Base-by-base conservation (phyloP, 164 flowering plant genomes). In the Liriodendron chinense region DNA sequence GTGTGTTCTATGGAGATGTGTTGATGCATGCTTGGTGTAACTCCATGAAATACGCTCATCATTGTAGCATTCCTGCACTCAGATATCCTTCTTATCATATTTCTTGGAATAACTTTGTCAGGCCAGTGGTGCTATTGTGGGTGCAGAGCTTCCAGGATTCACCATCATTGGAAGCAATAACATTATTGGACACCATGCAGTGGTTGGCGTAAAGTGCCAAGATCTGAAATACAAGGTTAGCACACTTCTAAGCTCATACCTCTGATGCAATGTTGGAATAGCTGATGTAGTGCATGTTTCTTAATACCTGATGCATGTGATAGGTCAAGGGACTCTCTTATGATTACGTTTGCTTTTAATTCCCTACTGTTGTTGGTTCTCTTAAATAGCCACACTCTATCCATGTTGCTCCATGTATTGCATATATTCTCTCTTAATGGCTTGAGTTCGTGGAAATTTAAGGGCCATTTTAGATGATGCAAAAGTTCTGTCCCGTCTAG, bases 61-160 rank as follows among this genome's bases (percentile, higher is more conserved):
- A 53, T 53, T 53, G 59, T 10, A 12, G 43, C 59, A 12, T 53
- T 53, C 59, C 18, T 53, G 16, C 18, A 53, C 16, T 53, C 13
- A 53, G 59, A 53, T 53, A 16, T 53, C 12, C 13, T 53, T 53
- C 59, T 12, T 53, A 12, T 53, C 18, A 16, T 53, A 3, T 53
- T 53, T 53, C 59, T 53, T 53, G 59, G 47, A 61, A 28, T 10
- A 76, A 80, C 53, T 71, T 76, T 86, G 85, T 79, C 81, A 80
- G 82, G 85, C 20, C 87, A 94, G 97, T 86, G 97, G 98, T 76
- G 98, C 98, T 67, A 85, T 96, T 75, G 89, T 94, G 82, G 99
- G 99, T 25, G 94, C 93, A 79, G 95, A 94, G 76, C 81, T 90
- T 80, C 97, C 99, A 10, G 99, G 97, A 57, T 75, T 73, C 49